Evolutionary conservation across 1,139 yeast species (phyloP).

Genomic region (Pichia cactophila): DNA sequence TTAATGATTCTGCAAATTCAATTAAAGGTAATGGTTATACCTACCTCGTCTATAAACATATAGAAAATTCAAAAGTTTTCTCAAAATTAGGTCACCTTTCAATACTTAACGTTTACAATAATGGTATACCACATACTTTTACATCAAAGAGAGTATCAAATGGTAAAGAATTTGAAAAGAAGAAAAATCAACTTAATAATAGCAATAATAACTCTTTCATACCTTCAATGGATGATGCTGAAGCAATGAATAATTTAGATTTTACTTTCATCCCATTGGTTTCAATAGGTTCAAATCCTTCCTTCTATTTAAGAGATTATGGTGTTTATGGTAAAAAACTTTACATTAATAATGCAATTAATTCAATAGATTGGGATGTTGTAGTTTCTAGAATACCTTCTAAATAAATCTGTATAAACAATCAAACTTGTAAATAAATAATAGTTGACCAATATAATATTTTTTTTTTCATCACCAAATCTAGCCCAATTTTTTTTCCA

Average conservation of each 20-base stretch:
- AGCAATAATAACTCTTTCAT: conserved; percentile 11
- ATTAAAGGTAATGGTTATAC: conserved; percentile 71
- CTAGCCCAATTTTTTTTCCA: neutral
- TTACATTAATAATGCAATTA: conserved; percentile 65
- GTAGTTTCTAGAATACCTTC: conserved; percentile 44
- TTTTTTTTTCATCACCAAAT: neutral
- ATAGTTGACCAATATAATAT: neutral
- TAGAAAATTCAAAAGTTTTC: conserved; percentile 16
- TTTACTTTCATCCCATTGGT: conserved; percentile 50
- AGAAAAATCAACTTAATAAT: conserved; percentile 2
- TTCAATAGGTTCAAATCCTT: conserved; percentile 65
- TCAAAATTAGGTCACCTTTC: conserved; percentile 36
- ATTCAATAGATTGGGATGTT: conserved; percentile 62
- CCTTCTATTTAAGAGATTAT: conserved; percentile 60
- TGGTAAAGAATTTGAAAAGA: conserved; percentile 21
- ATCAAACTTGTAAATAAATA: conserved; percentile 1
- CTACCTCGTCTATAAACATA: conserved; percentile 36
- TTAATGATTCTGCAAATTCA: conserved; percentile 53
- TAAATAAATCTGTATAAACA: neutral
- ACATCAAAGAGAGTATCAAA: conserved; percentile 43
- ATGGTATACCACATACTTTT: conserved; percentile 55
- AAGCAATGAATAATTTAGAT: conserved; percentile 20
- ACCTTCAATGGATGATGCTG: conserved; percentile 31
- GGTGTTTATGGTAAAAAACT: conserved; percentile 67
- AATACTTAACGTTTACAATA: conserved; percentile 68